These are phyloP conservation scores for Calonectria hawksworthii DNA, from an alignment of 2,329 filamentous ascomycete genomes.

Conservation along the genomic window DNA sequence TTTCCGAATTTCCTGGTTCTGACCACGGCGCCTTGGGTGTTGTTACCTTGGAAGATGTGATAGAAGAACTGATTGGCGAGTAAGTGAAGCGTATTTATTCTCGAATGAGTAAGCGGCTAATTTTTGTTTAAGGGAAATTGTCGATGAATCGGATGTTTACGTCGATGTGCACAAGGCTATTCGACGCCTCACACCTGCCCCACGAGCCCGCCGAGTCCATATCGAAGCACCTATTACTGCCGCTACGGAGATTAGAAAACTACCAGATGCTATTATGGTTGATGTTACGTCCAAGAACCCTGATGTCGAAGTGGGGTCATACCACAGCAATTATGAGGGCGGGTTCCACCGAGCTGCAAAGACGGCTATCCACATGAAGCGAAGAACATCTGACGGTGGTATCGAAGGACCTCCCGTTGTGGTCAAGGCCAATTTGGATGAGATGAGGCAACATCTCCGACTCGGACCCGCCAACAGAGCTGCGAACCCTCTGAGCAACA, in stretches of 20 bases:
- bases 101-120: slow-evolving; percentile 27
- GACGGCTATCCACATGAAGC: slow-evolving; percentile 71
- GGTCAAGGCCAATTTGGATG: slow-evolving; percentile 72
- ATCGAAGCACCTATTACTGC: slow-evolving; percentile 49
- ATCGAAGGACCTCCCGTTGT: slow-evolving; percentile 63
- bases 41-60: slow-evolving; percentile 96
- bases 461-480: slow-evolving; percentile 78
- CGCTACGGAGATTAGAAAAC: slow-evolving; percentile 49
- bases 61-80: slow-evolving; percentile 98
- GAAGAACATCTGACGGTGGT: slow-evolving; percentile 70
- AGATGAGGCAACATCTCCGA: slow-evolving; percentile 74
- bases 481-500: slow-evolving; percentile 71
- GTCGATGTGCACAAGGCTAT: slow-evolving; percentile 99
- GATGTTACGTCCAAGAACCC: slow-evolving; percentile 61
- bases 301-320: slow-evolving; percentile 51
- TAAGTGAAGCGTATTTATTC: slow-evolving; percentile 61
- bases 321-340: slow-evolving; percentile 55
- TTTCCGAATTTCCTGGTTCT: slow-evolving; percentile 91
- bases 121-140: slow-evolving; percentile 80
- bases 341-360: slow-evolving; percentile 62
- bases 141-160: slow-evolving; percentile 98
- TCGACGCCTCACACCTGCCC: slow-evolving; percentile 86
- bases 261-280: slow-evolving; percentile 49
- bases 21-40: slow-evolving; percentile 92
- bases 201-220: slow-evolving; percentile 74